A percentile compares a stretch with the other conserved stretches of the same genome.
These are phyloP conservation scores for Rhodotorula graminis DNA, from an alignment of 768 basidiomycete species.

Conservation along the genomic window DNA sequence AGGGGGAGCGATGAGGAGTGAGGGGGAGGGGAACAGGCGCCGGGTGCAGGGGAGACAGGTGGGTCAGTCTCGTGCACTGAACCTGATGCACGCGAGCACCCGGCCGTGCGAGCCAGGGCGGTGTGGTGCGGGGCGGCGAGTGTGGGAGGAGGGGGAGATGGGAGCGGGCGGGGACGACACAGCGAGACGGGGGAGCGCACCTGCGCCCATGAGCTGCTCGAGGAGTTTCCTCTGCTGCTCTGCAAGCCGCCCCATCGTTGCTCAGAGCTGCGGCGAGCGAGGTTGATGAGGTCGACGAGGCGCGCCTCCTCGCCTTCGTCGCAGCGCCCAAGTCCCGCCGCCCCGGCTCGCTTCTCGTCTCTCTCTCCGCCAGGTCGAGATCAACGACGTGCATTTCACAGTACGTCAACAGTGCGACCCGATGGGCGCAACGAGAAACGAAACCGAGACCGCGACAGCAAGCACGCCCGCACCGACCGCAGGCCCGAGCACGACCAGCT, in stretches of 20 bases:
- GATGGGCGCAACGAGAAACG: neutral
- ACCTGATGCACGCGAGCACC: neutral
- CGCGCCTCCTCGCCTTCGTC: neutral
- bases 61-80: neutral
- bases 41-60: neutral
- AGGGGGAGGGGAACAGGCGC: too few species aligned
- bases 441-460: neutral
- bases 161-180: neutral
- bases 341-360: too few species aligned
- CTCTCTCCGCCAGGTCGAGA: too few species aligned
- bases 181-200: neutral
- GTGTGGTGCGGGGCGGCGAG: too few species aligned
- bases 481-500: too few species aligned
- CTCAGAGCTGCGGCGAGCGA: too few species aligned
- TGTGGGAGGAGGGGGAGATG: neutral
- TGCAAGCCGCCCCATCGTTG: constrained; percentile 10
- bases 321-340: neutral
- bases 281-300: neutral
- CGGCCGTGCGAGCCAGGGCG: too few species aligned
- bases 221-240: constrained; percentile 36
- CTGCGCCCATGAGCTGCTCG: constrained; percentile 37
- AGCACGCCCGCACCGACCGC: neutral
- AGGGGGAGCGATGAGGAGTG: neutral
- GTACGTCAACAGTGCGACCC: too few species aligned
- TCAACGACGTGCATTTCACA: too few species aligned